Base-by-base conservation (phyloP, 768 basidiomycete genomes). In the Mycena chlorophos region DNA sequence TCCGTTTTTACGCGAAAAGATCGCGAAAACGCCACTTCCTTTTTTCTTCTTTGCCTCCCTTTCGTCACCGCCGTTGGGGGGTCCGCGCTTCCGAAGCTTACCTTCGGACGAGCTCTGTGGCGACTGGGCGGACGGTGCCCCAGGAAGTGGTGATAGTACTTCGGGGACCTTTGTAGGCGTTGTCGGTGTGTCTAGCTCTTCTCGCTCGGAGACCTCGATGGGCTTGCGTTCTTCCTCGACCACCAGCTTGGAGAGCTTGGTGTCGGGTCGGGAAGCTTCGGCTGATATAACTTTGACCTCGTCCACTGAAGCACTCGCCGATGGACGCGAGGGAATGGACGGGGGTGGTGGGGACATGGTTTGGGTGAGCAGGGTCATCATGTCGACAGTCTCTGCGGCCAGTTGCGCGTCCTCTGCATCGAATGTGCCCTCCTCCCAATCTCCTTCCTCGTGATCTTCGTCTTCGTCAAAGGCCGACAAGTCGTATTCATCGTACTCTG, bases 1-100 rank as follows among this genome's bases (percentile, higher is more conserved):
- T 64, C 89, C 84, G 69, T 88, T 94, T 71, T 84, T 86, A 62
- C 88, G 75, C 17, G 80, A 79, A 67, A 97, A 96, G 45, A 98
- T 78, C 13, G 85, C 79, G 60, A 97, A 87, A 54, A 98, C 79
- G 3, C 89, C 84, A 3, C 83, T 72, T 52, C 83, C 86, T 72
- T 86, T 87, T 72, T 88, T 86, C 73, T 87, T 85, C 31, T 73
- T 61, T 57, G 56, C 54, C 5, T 68, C 67, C 42, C 64, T 65
- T n/a, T 62, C 70, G 52, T 73, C 73, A n/a, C n/a, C 2, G 64
- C 68, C 5, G 68, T 67, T 6, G 74, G 71, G 4, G 68, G 58
- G 0, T 71, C 63, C n/a, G n/a, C n/a, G n/a, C 63, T 82, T 83
- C 58, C 75, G 73, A 42, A 81, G 57, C 55, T 81, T 81, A 2